Conservation (phyloP, 495 filamentous ascomycete genomes). For the Aspergillus homomorphus region DNA sequence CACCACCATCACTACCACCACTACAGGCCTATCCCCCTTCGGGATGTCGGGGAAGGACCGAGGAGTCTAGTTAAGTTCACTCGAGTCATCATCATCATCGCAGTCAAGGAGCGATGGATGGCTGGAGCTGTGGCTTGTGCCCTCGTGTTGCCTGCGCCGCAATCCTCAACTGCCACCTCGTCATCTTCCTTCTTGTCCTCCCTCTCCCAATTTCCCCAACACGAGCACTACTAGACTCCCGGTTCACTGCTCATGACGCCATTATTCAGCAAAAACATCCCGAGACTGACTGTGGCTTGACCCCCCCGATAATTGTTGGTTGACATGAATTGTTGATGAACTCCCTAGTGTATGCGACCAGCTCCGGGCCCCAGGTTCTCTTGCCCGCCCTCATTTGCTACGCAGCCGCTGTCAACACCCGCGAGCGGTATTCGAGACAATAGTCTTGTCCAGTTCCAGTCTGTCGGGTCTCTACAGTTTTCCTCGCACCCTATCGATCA, state of each 20-base stretch:
- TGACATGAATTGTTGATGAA: too few relatives aligned
- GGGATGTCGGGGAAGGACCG: not conserved
- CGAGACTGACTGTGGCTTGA: not conserved
- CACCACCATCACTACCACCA: not conserved
- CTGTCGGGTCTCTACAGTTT: slow-evolving; percentile 9
- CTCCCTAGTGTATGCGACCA: not conserved
- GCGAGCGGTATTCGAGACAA: slow-evolving; percentile 6
- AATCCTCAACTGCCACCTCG: not conserved
- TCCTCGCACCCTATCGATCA: not conserved
- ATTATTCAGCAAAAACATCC: not conserved
- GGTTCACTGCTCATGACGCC: not conserved
- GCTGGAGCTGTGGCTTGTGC: not conserved
- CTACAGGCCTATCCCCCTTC: not conserved
- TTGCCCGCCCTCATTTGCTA: slow-evolving; percentile 9
- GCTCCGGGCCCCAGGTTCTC: not conserved
- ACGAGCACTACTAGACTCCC: too few relatives aligned
- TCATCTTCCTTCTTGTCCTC: not conserved
- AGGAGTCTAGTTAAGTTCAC: not conserved
- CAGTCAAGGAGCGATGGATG: not conserved
- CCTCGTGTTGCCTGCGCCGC: not conserved
- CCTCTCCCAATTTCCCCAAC: too few relatives aligned
- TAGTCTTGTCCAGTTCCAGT: slow-evolving; percentile 2
- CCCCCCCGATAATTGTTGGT: too few relatives aligned
- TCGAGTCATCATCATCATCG: not conserved
- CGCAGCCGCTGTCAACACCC: slow-evolving; percentile 9